Evolutionary conservation across 305 asterid species (phyloP).

Genomic region (Rubia balearica): DNA sequence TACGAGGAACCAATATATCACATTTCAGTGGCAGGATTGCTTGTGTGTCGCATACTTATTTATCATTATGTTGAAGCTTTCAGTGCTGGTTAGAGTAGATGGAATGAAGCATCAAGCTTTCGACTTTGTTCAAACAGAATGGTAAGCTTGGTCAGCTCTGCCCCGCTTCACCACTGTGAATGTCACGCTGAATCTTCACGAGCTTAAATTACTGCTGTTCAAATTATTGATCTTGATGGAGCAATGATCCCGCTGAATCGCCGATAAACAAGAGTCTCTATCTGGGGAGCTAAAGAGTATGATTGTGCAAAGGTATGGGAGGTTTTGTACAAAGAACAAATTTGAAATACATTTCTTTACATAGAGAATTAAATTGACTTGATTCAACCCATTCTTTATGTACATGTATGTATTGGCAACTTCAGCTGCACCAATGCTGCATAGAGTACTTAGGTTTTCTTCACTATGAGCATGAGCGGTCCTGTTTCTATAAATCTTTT

Average conservation of each 20-base stretch:
- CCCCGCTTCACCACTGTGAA: neutral
- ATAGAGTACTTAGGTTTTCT: neutral
- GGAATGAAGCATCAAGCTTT: constrained; percentile 1
- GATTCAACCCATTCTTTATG: neutral
- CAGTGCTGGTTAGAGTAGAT: neutral
- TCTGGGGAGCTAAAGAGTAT: neutral
- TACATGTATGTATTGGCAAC: neutral
- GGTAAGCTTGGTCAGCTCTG: neutral
- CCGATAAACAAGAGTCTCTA: neutral
- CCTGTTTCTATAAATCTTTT: neutral
- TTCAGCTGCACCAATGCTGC: neutral
- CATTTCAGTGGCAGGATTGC: neutral
- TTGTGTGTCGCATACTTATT: neutral
- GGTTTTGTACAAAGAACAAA: neutral
- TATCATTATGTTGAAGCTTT: neutral
- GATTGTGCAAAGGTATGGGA: neutral
- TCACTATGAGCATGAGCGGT: neutral
- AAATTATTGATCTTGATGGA: neutral
- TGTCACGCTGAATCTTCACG: neutral
- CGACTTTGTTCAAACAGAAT: neutral
- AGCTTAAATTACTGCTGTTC: neutral
- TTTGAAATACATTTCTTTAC: neutral
- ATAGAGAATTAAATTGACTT: neutral
- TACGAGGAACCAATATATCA: neutral
- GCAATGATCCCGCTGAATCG: neutral